These are phyloP conservation scores for Aspergillus sp. DNA, from an alignment of 2,329 filamentous ascomycete species.

Conservation along the genomic window DNA sequence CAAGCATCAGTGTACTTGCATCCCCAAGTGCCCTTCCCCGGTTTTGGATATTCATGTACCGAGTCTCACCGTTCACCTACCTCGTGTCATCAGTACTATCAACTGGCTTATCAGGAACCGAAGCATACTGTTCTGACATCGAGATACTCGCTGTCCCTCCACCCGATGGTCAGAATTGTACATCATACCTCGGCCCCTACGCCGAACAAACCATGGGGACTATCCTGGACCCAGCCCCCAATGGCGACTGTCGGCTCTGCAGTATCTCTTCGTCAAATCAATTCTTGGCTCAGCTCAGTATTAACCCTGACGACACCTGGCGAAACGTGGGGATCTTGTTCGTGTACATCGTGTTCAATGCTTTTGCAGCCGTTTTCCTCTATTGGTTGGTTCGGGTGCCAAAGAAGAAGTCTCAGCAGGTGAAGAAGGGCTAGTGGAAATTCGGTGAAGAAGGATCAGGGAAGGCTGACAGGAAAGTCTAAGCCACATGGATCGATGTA, in stretches of 20 bases:
- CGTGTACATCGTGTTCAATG: constrained; percentile 54
- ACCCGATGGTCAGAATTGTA: constrained; percentile 64
- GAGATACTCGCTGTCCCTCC: constrained; percentile 41
- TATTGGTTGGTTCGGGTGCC: constrained; percentile 59
- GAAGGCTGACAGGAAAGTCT: neutral
- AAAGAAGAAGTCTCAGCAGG: constrained; percentile 43
- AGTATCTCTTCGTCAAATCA: constrained; percentile 44
- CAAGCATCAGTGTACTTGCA: constrained; percentile 56
- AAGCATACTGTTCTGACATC: constrained; percentile 33
- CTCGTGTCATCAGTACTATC: constrained; percentile 44
- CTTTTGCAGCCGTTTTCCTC: constrained; percentile 48
- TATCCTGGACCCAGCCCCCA: constrained; percentile 61
- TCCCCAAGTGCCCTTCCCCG: constrained; percentile 58
- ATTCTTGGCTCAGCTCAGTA: constrained; percentile 50
- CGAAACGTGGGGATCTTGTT: constrained; percentile 57
- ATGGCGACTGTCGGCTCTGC: constrained; percentile 57
- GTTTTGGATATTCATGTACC: constrained; percentile 80
- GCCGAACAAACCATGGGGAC: constrained; percentile 55
- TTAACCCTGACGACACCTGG: constrained; percentile 49
- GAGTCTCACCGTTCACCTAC: constrained; percentile 66
- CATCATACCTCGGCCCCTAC: constrained; percentile 61
- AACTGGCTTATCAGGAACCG: constrained; percentile 31
- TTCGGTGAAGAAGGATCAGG: neutral
- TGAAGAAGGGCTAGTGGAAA: constrained; percentile 34
- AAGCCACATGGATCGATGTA: neutral